Conservation (phyloP, 371 early-diverging fungal genomes). For the Rhizopus stolonifer region DNA sequence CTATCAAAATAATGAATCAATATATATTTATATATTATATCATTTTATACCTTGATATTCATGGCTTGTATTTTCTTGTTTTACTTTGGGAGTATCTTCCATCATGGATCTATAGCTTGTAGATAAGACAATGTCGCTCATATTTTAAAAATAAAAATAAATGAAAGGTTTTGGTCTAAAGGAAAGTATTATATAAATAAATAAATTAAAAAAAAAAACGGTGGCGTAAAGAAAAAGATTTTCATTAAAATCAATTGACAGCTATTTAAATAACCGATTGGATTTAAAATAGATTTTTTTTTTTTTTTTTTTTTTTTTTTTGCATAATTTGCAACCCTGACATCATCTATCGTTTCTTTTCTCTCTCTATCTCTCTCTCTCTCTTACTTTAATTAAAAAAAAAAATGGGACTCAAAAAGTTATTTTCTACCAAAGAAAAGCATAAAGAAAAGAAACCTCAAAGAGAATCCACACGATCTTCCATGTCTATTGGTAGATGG, state of each 20-base stretch:
- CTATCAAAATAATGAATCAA: conserved; percentile 28
- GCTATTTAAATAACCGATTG: no score
- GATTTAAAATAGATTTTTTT: no score
- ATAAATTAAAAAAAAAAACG: not conserved
- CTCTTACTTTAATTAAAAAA: not conserved
- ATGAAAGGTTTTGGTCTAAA: not conserved
- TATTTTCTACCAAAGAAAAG: conserved; percentile 15
- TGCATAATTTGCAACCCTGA: not conserved
- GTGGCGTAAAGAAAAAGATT: no score
- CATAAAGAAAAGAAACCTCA: conserved; percentile 1
- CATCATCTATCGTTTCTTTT: not conserved
- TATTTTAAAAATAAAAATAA: conserved; percentile 18
- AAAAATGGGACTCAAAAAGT: conserved; percentile 23
- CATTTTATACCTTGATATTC: conserved; percentile 24
- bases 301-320: not conserved
- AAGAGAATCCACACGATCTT: conserved; percentile 8
- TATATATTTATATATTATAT: not conserved
- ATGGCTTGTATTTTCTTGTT: conserved; percentile 11
- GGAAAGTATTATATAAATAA: not conserved
- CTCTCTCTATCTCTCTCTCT: not conserved
- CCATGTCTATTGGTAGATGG: conserved; percentile 7
- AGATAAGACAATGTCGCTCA: conserved; percentile 42
- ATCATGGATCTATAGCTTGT: conserved; percentile 31
- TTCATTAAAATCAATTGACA: no score
- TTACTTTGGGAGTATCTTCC: conserved; percentile 33